Percentiles rank a stretch among this genome's conserved stretches.
Evolutionary conservation across 129 eudicot species (phyloP).

Genomic region (Daucus carota): DNA sequence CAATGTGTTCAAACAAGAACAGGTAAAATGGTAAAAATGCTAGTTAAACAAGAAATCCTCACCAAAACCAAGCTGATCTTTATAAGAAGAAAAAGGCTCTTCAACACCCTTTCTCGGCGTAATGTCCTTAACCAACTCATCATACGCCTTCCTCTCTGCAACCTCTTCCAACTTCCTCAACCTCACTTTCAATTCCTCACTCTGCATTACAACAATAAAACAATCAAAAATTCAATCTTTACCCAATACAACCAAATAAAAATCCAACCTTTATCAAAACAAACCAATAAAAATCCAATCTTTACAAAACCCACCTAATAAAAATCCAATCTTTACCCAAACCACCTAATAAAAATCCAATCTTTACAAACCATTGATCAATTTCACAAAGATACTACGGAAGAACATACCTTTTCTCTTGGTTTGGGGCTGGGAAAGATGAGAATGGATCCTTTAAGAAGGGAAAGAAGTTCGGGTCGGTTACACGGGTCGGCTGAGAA

Average conservation of each 20-base stretch:
- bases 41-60: not conserved
- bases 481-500: slow-evolving; percentile 41
- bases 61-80: slow-evolving; percentile 92
- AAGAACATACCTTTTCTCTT: slow-evolving; percentile 51
- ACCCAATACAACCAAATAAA: not conserved
- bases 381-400: not conserved
- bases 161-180: slow-evolving; percentile 56
- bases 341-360: not conserved
- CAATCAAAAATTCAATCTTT: not conserved
- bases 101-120: slow-evolving; percentile 54
- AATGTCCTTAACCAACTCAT: slow-evolving; percentile 80
- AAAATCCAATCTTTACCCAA: not conserved
- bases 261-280: not conserved
- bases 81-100: slow-evolving; percentile 91
- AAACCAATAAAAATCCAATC: not conserved
- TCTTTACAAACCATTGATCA: not conserved
- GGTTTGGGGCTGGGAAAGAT: slow-evolving; percentile 62
- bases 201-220: slow-evolving; percentile 21
- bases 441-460: slow-evolving; percentile 50
- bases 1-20: no score
- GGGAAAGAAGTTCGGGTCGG: slow-evolving; percentile 41
- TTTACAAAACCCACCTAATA: not conserved
- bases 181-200: slow-evolving; percentile 81
- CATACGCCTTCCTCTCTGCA: slow-evolving; percentile 81
- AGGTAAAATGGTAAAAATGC: not conserved